phyloP scores from a whole-genome alignment of 805 yeast species.

The Candida maris region DNA sequence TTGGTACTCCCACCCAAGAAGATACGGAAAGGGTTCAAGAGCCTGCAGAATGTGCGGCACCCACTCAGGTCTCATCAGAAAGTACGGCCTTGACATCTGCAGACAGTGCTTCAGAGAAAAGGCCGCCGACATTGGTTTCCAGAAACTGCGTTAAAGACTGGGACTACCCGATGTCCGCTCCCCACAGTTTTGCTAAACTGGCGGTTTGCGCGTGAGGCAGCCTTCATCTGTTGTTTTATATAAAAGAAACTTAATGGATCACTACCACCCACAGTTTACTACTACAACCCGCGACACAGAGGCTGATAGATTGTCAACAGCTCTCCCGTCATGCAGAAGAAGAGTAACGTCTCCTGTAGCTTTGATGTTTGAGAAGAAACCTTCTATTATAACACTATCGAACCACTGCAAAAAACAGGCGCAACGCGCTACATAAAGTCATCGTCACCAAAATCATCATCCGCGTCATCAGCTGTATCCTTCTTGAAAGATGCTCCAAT shows the following conservation, averaged over 20 bases:
- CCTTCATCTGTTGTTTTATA: no score
- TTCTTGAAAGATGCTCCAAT: slow-evolving; percentile 59
- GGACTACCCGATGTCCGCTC: no score
- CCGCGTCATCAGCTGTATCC: slow-evolving; percentile 57
- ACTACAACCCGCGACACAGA: no score
- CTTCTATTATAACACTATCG: no score
- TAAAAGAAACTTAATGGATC: slow-evolving; percentile 2
- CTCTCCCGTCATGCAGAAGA: no score
- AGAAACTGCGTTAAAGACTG: slow-evolving; percentile 95
- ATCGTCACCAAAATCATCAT: slow-evolving; percentile 67
- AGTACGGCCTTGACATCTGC: slow-evolving; percentile 98
- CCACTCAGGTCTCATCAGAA: slow-evolving; percentile 99
- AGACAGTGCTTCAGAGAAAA: slow-evolving; percentile 99
- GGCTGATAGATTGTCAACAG: no score
- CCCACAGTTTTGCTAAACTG: slow-evolving; percentile 25
- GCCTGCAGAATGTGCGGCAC: slow-evolving; percentile 99
- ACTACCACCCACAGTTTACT: neutral
- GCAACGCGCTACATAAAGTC: slow-evolving; percentile 86
- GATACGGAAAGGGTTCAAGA: slow-evolving; percentile 99
- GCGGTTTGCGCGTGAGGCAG: slow-evolving; percentile 16
- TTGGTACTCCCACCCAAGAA: slow-evolving; percentile 99
- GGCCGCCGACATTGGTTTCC: slow-evolving; percentile 98
- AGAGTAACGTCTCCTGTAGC: no score
- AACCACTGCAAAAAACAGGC: no score
- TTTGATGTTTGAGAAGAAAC: no score